Evolutionary conservation across 495 filamentous ascomycete species (phyloP).

Genomic region (Letharia columbiana): DNA sequence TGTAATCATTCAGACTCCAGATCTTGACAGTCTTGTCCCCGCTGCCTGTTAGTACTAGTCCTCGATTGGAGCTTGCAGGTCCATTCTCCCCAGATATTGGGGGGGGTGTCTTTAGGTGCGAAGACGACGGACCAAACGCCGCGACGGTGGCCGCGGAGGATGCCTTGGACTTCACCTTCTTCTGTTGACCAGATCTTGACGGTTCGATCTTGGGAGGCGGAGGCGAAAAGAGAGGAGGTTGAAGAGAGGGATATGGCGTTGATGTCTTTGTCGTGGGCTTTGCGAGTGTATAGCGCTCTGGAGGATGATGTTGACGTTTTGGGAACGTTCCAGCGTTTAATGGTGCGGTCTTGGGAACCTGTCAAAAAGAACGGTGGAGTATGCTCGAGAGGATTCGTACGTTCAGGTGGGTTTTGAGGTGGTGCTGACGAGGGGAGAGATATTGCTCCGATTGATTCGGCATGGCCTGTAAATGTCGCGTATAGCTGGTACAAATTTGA

Average conservation of each 20-base stretch:
- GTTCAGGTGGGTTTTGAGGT: constrained; percentile 52
- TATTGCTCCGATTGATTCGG: constrained; percentile 90
- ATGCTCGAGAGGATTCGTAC: constrained; percentile 59
- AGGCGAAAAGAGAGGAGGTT: constrained; percentile 67
- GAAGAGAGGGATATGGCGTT: constrained; percentile 81
- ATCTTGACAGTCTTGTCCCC: constrained; percentile 95
- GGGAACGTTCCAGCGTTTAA: constrained; percentile 80
- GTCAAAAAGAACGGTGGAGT: constrained; percentile 80
- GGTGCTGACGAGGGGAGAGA: constrained; percentile 64
- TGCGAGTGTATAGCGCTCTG: constrained; percentile 67
- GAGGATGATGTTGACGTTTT: constrained; percentile 35
- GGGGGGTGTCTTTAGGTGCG: constrained; percentile 64
- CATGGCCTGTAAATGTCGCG: constrained; percentile 78
- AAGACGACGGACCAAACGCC: constrained; percentile 95
- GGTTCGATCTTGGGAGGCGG: constrained; percentile 89
- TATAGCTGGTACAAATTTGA: constrained; percentile 68
- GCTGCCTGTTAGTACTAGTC: constrained; percentile 75
- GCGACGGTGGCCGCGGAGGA: constrained; percentile 83
- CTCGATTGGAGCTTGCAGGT: constrained; percentile 52
- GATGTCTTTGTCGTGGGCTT: constrained; percentile 98
- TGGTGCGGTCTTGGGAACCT: constrained; percentile 86
- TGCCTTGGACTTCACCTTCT: constrained; percentile 77
- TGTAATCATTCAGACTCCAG: constrained; percentile 90
- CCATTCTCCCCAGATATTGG: constrained; percentile 62
- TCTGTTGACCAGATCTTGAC: constrained; percentile 93